Base-by-base conservation (phyloP, 768 basidiomycete genomes). In the Pleurotus djamor region DNA sequence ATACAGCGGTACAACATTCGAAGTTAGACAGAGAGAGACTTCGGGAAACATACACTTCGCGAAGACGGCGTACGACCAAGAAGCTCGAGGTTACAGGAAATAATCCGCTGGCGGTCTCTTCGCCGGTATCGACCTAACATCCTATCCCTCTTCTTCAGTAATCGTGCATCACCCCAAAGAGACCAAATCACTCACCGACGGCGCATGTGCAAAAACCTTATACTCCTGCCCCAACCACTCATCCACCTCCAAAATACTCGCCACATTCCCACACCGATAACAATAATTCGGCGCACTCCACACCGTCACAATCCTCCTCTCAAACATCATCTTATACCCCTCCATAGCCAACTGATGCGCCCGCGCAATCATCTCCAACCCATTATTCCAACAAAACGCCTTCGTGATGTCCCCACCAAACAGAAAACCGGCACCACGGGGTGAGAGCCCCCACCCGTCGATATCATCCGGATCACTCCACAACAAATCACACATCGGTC, bases 401-500 rank as follows among this genome's bases (percentile, higher is more conserved):
- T 94, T 91, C 13, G 94, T 94, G 57, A 94, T 92, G 71, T 97
- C 93, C 9, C 86, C 88, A 37, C 96, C 96, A 69, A 98, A 98
- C 48, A 97, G 82, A 74, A 88, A 99, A 4, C 96, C 96, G 6
- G 97, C 97, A 44, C 96, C 96, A 62, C 96, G 86, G n/a, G 96
- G 96, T 16, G 96, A 98, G 60, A 98, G 79, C 44, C 95, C 94
- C 96, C 96, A 99, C 37, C 94, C 95, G 47, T 81, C 79, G 59
- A 97, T 96, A 67, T 95, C 96, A 72, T 98, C 96, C 48, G 96
- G 96, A 78, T 98, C 96, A 60, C 96, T 97, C 96, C 96, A 98
- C n/a, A 98, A 79, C 2, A 98, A 79, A 74, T 98, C 96, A 68
- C 96, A 98, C 96, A 98, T 98, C 6, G 95, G 88, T 10, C 96